Conservation (phyloP, 305 asterid genomes). For the Stenogyne calaminthoides region DNA sequence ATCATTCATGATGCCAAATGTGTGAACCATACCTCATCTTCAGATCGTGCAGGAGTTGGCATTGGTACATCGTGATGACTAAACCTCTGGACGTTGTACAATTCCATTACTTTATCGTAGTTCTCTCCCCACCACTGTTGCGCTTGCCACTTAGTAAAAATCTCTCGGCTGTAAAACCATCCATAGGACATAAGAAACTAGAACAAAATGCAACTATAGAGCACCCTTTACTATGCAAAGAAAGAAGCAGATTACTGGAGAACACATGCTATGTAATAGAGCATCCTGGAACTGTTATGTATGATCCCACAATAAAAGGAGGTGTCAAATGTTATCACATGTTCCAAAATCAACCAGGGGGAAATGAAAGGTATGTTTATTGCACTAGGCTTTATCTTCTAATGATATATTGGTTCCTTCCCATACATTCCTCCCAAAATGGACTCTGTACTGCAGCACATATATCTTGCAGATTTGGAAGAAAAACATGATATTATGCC, state of each 20-base stretch:
- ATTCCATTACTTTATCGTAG: constrained; percentile 79
- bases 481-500: not conserved
- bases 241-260: constrained; percentile 3
- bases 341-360: constrained; percentile 8
- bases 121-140: constrained; percentile 94
- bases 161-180: constrained; percentile 70
- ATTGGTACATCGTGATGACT: constrained; percentile 59
- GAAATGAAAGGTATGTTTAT: not conserved
- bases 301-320: not conserved
- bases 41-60: constrained; percentile 68
- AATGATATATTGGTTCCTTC: not conserved
- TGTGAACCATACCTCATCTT: constrained; percentile 63
- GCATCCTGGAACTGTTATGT: not conserved
- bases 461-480: not conserved
- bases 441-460: not conserved
- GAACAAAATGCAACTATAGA: not conserved
- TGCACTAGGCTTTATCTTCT: not conserved
- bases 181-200: constrained; percentile 25
- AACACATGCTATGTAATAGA: not conserved
- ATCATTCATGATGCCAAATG: constrained; percentile 9
- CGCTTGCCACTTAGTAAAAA: constrained; percentile 89
- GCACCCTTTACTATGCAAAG: not conserved
- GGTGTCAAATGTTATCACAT: not conserved
- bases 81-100: constrained; percentile 78
- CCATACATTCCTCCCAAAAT: not conserved